phyloP scores from a whole-genome alignment of 306 rosid genomes.

The Lathyrus aphaca region DNA sequence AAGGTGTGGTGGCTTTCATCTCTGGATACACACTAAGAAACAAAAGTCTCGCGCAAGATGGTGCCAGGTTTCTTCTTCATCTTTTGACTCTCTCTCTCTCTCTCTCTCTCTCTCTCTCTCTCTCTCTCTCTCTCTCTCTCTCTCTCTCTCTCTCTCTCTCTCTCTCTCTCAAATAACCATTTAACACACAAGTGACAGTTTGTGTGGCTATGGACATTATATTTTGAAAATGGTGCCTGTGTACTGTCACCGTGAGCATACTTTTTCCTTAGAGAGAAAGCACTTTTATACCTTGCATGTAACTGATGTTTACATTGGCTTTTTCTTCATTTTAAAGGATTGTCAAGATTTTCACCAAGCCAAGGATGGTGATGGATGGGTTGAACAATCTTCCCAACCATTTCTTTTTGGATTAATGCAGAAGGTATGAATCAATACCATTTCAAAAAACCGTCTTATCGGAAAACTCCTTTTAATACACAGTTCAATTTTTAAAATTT shows the following conservation, averaged over 20 bases:
- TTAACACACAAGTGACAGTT: constrained; percentile 36
- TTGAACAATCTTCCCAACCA: constrained; percentile 93
- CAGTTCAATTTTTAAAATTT: constrained; percentile 11
- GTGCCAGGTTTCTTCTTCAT: constrained; percentile 83
- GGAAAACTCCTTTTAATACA: constrained; percentile 7
- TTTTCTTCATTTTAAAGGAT: constrained; percentile 60
- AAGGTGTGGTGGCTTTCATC: constrained; percentile 79
- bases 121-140: not conserved
- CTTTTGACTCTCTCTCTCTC: not conserved
- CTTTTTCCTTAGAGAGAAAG: constrained; percentile 20
- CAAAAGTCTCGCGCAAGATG: constrained; percentile 89
- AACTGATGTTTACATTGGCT: constrained; percentile 34
- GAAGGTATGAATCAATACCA: constrained; percentile 60
- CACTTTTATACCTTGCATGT: constrained; percentile 20
- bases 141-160: not conserved
- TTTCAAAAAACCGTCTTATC: constrained; percentile 14
- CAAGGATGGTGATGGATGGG: constrained; percentile 99
- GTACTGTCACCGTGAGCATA: constrained; percentile 15
- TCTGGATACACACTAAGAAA: constrained; percentile 83
- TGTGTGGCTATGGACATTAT: not conserved
- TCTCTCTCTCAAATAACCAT: constrained; percentile 6
- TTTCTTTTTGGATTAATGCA: constrained; percentile 89
- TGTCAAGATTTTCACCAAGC: constrained; percentile 97
- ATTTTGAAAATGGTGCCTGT: constrained; percentile 26
- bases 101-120: not conserved